These are phyloP conservation scores for Coprinopsis marcescibilis DNA, from an alignment of 768 basidiomycete genomes.

Conservation along the genomic window DNA sequence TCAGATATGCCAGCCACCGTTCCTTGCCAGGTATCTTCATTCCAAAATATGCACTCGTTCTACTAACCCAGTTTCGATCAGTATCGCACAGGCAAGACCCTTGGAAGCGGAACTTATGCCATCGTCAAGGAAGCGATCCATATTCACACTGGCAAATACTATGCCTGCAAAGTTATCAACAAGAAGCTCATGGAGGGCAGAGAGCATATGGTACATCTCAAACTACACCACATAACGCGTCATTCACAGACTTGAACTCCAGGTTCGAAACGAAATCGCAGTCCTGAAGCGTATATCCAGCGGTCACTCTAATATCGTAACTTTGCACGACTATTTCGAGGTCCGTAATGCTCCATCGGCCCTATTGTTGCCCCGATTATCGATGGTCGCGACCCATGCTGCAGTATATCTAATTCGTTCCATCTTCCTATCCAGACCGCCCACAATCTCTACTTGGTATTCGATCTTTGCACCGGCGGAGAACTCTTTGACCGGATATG, in stretches of 20 bases:
- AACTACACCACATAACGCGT: constrained; percentile 2
- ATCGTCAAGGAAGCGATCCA: constrained; percentile 95
- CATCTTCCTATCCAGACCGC: constrained; percentile 49
- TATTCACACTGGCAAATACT: constrained; percentile 86
- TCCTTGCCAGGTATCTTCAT: constrained; percentile 37
- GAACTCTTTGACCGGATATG: constrained; percentile 99
- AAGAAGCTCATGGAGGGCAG: constrained; percentile 98
- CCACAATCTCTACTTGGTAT: constrained; percentile 90
- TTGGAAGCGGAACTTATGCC: constrained; percentile 90
- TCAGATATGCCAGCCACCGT: constrained; percentile 32
- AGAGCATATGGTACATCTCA: constrained; percentile 79
- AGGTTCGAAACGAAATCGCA: constrained; percentile 96
- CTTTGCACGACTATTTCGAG: constrained; percentile 95
- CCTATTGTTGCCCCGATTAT: too few species aligned
- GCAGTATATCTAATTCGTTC: neutral
- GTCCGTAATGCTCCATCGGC: too few species aligned
- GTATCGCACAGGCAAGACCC: constrained; percentile 86
- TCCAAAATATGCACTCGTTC: constrained; percentile 7
- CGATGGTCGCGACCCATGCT: too few species aligned
- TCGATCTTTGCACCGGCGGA: constrained; percentile 95
- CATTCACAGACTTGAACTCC: neutral
- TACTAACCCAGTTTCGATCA: constrained; percentile 20
- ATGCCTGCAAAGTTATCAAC: constrained; percentile 99
- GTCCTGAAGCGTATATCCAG: constrained; percentile 92
- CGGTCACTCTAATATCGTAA: constrained; percentile 86